Percentiles rank a stretch among this genome's conserved stretches.
These are phyloP conservation scores for Moesziomyces parantarcticus DNA, from an alignment of 1,284 basidiomycete species.

Conservation along the genomic window DNA sequence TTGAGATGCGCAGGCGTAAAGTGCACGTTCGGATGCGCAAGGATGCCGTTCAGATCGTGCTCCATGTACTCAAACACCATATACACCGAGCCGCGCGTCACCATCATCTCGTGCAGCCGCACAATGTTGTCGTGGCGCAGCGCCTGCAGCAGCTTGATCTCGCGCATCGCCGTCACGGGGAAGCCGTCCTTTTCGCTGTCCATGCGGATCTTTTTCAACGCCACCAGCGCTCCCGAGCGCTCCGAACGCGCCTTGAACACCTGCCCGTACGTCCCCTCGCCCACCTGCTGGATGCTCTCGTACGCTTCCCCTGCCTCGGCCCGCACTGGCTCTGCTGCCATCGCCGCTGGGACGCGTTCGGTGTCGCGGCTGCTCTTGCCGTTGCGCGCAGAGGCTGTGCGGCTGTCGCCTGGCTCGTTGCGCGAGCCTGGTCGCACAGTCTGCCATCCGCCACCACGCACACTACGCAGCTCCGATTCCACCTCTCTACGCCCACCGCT, in stretches of 20 bases:
- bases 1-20: conserved; percentile 91
- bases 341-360: neutral
- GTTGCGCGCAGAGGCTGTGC: neutral
- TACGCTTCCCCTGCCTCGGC: conserved; percentile 74
- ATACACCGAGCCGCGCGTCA: conserved; percentile 85
- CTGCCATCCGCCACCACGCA: conserved; percentile 41
- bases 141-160: conserved; percentile 96
- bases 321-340: conserved; percentile 3
- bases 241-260: conserved; percentile 96
- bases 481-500: conserved; percentile 23
- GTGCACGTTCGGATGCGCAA: conserved; percentile 85
- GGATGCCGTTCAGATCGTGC: conserved; percentile 93
- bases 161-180: conserved; percentile 97
- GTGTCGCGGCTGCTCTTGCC: neutral
- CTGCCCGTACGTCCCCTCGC: conserved; percentile 98
- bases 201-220: conserved; percentile 97
- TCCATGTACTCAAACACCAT: conserved; percentile 99
- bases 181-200: conserved; percentile 97
- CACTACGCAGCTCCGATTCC: conserved; percentile 26
- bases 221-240: conserved; percentile 80
- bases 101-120: conserved; percentile 95
- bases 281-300: conserved; percentile 89
- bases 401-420: neutral
- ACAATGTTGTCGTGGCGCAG: conserved; percentile 90
- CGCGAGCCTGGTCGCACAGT: conserved; percentile 32